Evolutionary conservation across 805 yeast species (phyloP), one percentile per base, ranked within the genome.

Genomic region (Yamadazyma phyllophila): DNA sequence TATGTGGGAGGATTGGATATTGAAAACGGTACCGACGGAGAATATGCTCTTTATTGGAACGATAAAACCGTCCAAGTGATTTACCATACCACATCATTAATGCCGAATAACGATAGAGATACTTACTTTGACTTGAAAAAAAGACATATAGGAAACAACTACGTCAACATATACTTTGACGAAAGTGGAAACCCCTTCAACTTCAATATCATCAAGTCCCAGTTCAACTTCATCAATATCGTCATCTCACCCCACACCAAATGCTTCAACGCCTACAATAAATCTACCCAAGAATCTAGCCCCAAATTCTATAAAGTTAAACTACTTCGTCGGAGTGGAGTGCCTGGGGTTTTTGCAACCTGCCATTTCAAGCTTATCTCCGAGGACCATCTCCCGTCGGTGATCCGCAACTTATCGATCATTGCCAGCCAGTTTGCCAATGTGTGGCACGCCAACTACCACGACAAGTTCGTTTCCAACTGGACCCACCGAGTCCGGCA

Each of bases 91-190:
- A 82, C 90, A 2, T 87, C 96, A 0, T 63, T 89, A 76, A 89
- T 89, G 96, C 89, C 91, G 2, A 69, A 74, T 41, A 54, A 52
- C 32, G 62, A 56, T 2, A 56, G 60, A 12, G 85, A 83, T 51
- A 58, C 61, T 3, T 56, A 58, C 13, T 69, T 63, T 26, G 74
- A 82, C 12, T 59, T 74, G 60, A 89, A 88, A 64, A 89, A 89
- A 63, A 68, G 90, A 45, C 97, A 89, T 60, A 85, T 89, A 51
- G 97, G 97, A 7, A 89, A 89, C 65, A 78, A 88, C 59, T 83
- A 81, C 61, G 94, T 89, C 46, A 86, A 84, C 57, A 80, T 89
- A 17, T 89, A 77, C 60, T 90, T 82, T 68, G 88, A 89, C 57
- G 96, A 89, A 55, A 80, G 89, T 2, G 75, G 72, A 5, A 62